Evolutionary conservation across 768 basidiomycete genomes (phyloP), one percentile per base, ranked within the genome.

Genomic region (Rhodotorula kratochvilovae): DNA sequence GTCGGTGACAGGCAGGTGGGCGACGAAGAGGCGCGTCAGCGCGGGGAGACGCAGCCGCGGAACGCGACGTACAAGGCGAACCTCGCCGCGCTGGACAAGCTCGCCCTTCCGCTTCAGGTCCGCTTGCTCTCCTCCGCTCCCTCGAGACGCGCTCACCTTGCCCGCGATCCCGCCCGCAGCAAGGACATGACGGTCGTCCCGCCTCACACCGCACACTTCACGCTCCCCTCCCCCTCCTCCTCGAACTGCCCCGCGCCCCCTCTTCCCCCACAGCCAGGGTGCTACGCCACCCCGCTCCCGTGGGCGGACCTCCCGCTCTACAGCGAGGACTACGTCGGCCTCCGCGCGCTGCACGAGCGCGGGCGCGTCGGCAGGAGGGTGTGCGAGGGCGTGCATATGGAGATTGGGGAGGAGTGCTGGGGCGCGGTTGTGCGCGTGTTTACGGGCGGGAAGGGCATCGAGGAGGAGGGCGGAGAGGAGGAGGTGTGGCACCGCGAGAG

Each of bases 351-450:
- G 13, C 68, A 79, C 39, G 63, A 76, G 63, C 16, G 36, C 5
- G 70, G 67, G 2, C 55, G 36, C 15, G 43, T 80, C 6, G 43
- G 61, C 23, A 39, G 63, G 21, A 66, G 60, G 4, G 62, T 67
- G 39, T 80, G 79, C 66, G 62, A 75, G 25, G 79, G 79, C 0
- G 60, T 66, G 48, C 79, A 80, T 36, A 80, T 80, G 79, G 50
- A 79, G 66, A 76, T 80, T 16, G 45, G 36, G 3, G 64, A 69
- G 16, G 62, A 67, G 39, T 78, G 77, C 64, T 78, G 77, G 77
- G 55, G 73, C 21, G 56, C 23, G n/a, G 61, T 78, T 16, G 63
- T 76, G n/a, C 27, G 35, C 11, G 73, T 61, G 66, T 54, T 78
- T 16, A 74, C 31, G 63, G 0, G 63, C 29, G 19, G 23, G 53